A percentile compares a stretch with the other conserved stretches of the same genome.
Evolutionary conservation across 202 grass and related monocot genomes (phyloP).

Genomic region (Hordeum pubiflorum): DNA sequence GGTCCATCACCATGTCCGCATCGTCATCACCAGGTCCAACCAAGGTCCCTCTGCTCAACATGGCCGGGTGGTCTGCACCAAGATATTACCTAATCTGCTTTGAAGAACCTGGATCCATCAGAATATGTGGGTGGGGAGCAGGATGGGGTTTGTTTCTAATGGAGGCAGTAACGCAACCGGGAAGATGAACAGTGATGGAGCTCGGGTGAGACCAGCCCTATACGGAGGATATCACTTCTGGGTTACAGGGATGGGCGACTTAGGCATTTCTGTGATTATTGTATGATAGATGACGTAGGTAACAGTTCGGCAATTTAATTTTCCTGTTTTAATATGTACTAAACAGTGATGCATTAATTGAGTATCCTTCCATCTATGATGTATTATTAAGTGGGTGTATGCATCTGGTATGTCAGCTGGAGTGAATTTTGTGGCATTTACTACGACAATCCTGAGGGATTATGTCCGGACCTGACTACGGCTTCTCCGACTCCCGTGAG

Average conservation of each 20-base stretch:
- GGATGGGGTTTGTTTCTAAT: not conserved
- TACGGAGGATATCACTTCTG: not conserved
- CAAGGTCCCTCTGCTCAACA: not conserved
- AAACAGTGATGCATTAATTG: not conserved
- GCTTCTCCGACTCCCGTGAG: not conserved
- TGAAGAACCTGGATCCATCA: not conserved
- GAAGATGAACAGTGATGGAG: not conserved
- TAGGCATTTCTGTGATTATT: not conserved
- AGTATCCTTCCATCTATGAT: not conserved
- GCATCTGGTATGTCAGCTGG: not conserved
- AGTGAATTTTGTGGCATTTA: not conserved
- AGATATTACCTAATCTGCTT: not conserved
- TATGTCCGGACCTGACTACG: not conserved
- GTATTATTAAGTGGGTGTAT: not conserved
- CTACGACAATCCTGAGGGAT: not conserved
- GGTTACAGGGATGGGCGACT: not conserved
- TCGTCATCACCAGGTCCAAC: not conserved
- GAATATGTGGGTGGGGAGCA: not conserved
- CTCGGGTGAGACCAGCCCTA: not conserved
- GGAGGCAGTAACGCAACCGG: not conserved
- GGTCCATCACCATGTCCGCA: not conserved
- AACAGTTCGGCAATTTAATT: not conserved
- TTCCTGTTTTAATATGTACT: not conserved
- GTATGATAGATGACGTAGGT: not conserved
- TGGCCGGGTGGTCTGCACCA: not conserved